Conservation (phyloP, 2,329 filamentous ascomycete species). For the Fusarium sp. region DNA sequence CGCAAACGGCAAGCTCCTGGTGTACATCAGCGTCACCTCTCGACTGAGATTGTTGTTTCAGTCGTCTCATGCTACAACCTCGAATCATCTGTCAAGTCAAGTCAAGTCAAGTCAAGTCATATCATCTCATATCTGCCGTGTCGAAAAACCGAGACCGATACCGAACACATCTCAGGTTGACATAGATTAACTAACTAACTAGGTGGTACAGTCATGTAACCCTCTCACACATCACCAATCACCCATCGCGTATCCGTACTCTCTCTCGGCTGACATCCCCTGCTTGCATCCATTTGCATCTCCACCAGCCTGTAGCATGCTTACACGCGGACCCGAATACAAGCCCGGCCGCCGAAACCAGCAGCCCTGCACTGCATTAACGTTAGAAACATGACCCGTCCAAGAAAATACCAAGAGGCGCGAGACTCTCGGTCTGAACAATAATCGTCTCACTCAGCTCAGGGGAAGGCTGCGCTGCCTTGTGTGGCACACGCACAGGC, state of each 20-base stretch:
- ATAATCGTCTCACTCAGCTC: not conserved
- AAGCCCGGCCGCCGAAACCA: constrained; percentile 34
- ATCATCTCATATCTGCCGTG: not conserved
- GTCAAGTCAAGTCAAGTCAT: not conserved
- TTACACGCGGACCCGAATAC: constrained; percentile 13
- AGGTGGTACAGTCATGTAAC: constrained; percentile 18
- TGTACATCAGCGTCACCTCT: not conserved
- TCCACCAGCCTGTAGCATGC: not conserved
- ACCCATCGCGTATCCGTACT: constrained; percentile 13
- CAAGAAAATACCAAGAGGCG: constrained; percentile 24
- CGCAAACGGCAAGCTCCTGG: not conserved
- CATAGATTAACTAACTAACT: constrained; percentile 14
- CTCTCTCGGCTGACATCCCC: constrained; percentile 11
- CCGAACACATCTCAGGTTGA: not conserved
- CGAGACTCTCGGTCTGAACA: not conserved
- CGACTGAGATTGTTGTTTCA: constrained; percentile 9
- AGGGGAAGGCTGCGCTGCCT: not conserved
- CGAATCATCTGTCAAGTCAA: not conserved
- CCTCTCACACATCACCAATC: not conserved
- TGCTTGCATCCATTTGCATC: not conserved
- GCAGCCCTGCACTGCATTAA: constrained; percentile 25
- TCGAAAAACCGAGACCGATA: not conserved
- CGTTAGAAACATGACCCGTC: constrained; percentile 18
- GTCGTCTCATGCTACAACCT: not conserved
- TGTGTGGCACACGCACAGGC: not conserved